These are phyloP conservation scores for Ettlia oleoabundans DNA, from an alignment of 139 green algal species.

Conservation along the genomic window DNA sequence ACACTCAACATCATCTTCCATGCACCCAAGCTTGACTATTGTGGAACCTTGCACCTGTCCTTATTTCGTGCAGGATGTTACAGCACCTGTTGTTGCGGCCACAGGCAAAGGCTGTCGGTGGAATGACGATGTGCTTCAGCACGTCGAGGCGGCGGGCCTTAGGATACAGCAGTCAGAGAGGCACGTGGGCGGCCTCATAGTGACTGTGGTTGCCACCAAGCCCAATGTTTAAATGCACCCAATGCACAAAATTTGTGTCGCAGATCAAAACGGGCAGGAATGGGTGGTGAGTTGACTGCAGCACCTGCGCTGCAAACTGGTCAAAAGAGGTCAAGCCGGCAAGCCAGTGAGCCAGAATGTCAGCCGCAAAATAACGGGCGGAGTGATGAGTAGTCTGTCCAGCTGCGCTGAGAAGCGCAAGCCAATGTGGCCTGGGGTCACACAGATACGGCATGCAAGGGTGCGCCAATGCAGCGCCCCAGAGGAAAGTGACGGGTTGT, in stretches of 20 bases:
- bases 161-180: slow-evolving; percentile 19
- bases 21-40: background rate
- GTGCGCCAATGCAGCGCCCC: slow-evolving; percentile 9
- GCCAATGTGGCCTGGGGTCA: slow-evolving; percentile 26
- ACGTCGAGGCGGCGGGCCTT: slow-evolving; percentile 46
- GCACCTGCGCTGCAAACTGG: too few species aligned
- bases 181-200: slow-evolving; percentile 52
- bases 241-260: background rate
- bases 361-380: too few species aligned
- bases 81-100: slow-evolving; percentile 26
- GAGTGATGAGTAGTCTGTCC: background rate
- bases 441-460: background rate
- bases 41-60: background rate
- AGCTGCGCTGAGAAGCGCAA: slow-evolving; percentile 1
- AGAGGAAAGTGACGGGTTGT: background rate
- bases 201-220: slow-evolving; percentile 42
- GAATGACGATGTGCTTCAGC: slow-evolving; percentile 63
- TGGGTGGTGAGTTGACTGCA: too few species aligned
- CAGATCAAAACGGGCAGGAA: too few species aligned
- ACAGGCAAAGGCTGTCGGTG: slow-evolving; percentile 53
- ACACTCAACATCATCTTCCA: too few species aligned
- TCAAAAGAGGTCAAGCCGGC: background rate
- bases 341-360: too few species aligned
- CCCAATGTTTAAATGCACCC: background rate
- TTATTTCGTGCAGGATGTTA: slow-evolving; percentile 34